Base-by-base conservation (phyloP, 2,329 filamentous ascomycete genomes). In the Blastomyces parvus region DNA sequence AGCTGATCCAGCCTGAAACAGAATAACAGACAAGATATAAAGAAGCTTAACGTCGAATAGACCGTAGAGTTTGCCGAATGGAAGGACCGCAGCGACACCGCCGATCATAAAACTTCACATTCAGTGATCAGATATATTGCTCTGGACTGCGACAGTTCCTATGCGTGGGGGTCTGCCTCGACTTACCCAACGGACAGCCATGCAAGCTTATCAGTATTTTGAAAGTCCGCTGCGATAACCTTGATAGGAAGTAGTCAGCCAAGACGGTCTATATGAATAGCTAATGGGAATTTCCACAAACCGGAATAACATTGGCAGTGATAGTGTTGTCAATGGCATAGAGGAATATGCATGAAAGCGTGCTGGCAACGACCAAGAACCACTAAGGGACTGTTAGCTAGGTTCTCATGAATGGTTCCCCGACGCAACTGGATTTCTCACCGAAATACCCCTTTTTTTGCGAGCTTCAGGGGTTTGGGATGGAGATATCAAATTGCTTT, bases 41-140 rank as follows among this genome's bases (percentile, higher is more conserved):
- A 79, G 63, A 72, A 72, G 78, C 66, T 83, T 83, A 4, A 74
- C 71, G 59, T 81, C 73, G 68, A 82, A 82, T 2, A 74, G 70
- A 0, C 70, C 73, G 60, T 78, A 82, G 0, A 74, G 59, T 27
- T 75, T 76, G 1, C 75, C 74, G 40, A 69, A 70, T 1, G 75
- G 69, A 1, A 80, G 69, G 57, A 77, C 75, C 1, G 77, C 76
- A 2, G 71, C 70, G 0, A 76, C 72, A 4, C 76, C 76, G 0
- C 77, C 79, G 3, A 82, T 71, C 0, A 77, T 69, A 62, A 82
- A 80, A 19, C 52, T 55, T 5, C 30, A n/a, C 11, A 4, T 36
- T 9, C 30, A 25, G 27, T 55, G 52, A 36, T 55, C 19, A 55
- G 52, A 55, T 36, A n/a, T n/a, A 55, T 55, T 27, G 19, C 30